Conservation (phyloP, 2,329 filamentous ascomycete genomes). For the Chaetomiaceae sp. region DNA sequence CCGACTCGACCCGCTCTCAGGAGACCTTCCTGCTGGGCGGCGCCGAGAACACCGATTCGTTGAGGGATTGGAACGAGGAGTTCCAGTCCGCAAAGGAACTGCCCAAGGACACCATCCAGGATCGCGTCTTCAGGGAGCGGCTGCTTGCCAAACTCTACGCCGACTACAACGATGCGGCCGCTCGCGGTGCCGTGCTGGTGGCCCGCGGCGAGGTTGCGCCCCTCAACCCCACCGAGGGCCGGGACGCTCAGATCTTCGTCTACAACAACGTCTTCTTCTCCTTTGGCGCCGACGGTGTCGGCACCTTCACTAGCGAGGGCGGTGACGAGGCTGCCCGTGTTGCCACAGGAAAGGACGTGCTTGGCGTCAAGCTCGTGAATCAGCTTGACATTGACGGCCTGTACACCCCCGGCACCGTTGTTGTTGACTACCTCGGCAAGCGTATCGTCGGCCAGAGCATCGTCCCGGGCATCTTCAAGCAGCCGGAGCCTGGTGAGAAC, state of each 20-base stretch:
- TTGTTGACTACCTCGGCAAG: slow-evolving; percentile 95
- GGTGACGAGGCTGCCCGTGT: slow-evolving; percentile 94
- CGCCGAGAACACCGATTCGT: slow-evolving; percentile 86
- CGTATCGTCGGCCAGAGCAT: slow-evolving; percentile 97
- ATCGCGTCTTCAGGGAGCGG: slow-evolving; percentile 91
- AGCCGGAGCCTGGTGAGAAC: slow-evolving; percentile 93
- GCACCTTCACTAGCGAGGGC: slow-evolving; percentile 93
- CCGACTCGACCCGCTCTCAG: slow-evolving; percentile 85
- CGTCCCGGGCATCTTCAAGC: slow-evolving; percentile 98
- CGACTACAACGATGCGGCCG: slow-evolving; percentile 94
- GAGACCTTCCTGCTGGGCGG: slow-evolving; percentile 88
- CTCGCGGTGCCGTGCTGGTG: slow-evolving; percentile 85
- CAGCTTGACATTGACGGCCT: slow-evolving; percentile 93
- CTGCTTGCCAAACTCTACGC: slow-evolving; percentile 94
- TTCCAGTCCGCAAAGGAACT: slow-evolving; percentile 96
- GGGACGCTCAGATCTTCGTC: slow-evolving; percentile 95
- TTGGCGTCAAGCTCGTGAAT: slow-evolving; percentile 91
- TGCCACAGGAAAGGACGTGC: slow-evolving; percentile 93
- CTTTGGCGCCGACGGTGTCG: slow-evolving; percentile 93
- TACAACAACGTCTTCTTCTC: slow-evolving; percentile 99
- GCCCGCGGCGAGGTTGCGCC: slow-evolving; percentile 89
- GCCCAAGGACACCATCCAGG: slow-evolving; percentile 88
- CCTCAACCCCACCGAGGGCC: slow-evolving; percentile 87
- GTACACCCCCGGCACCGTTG: slow-evolving; percentile 92
- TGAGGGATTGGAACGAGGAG: slow-evolving; percentile 98